Base-by-base conservation (phyloP, 345 rosid genomes). In the Aethionema arabicum region DNA sequence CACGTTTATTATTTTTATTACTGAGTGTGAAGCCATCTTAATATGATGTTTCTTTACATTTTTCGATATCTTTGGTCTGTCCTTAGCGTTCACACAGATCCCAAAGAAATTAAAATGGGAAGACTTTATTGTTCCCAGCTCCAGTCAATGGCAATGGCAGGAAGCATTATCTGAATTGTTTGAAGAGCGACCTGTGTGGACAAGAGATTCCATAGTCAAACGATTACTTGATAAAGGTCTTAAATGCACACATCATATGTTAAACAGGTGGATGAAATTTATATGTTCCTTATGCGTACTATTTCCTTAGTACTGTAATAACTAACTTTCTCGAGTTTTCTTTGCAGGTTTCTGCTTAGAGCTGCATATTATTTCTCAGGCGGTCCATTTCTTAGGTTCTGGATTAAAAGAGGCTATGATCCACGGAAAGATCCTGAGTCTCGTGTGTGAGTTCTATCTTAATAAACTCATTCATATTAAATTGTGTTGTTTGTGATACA, bases 111-210 rank as follows among this genome's bases (percentile, higher is more conserved):
- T 84, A 66, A 77, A 84, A 21, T 90, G 88, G 95, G 88, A 79
- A 79, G 84, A 82, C 53, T 67, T 50, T 67, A 59, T 85, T 62
- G 31, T 70, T 58, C 77, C 47, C 51, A 80, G 75, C 46, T 79
- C 96, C 63, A 76, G 70, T 72, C 80, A 83, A 69, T 86, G 95
- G 96, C 72, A 75, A 52, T 82, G 82, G 91, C 95, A 87, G 65
- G 74, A 67, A 74, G 77, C 84, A 49, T 81, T 93, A 44, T 76
- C 92, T 73, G 81, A 84, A 55, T 79, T 93, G 62, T 93, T 93
- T 75, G 87, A 87, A 52, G 91, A 90, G 75, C 81, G 79, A 35
- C 92, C 99, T 63, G 77, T 93, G 74, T 90, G 97, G 99, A 85
- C 84, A 48, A 93, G 90, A 76, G 83, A 70, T 21, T 80, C 97